Percentiles rank a stretch among this genome's conserved stretches.
These are phyloP conservation scores for Ajuga reptans DNA, from an alignment of 305 asterid species.

Conservation along the genomic window DNA sequence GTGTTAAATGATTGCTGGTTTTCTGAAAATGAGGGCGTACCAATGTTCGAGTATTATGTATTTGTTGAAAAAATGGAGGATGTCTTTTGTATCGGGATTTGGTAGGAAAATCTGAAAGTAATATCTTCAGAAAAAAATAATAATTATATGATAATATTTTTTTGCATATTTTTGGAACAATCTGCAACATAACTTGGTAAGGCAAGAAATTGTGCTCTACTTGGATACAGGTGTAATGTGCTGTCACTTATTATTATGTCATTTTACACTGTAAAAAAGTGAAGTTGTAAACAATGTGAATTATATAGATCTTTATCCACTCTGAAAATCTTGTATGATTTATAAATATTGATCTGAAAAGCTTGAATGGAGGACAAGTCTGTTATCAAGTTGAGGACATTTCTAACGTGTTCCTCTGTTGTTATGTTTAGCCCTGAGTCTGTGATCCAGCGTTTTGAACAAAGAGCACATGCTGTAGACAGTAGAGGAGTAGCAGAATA, in stretches of 20 bases:
- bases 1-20: background rate
- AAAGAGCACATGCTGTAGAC: constrained; percentile 80
- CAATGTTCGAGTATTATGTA: background rate
- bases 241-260: background rate
- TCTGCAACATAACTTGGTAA: background rate
- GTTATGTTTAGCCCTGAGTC: constrained; percentile 61
- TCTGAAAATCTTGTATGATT: background rate
- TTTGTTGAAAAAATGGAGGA: background rate
- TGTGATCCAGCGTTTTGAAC: constrained; percentile 90
- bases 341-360: background rate
- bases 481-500: constrained; percentile 90
- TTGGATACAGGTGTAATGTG: background rate
- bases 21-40: too few species aligned
- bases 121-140: background rate
- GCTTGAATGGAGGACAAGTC: background rate
- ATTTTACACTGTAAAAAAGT: background rate
- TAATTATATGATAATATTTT: background rate
- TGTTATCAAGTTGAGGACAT: background rate
- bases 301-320: background rate
- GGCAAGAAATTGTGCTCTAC: background rate
- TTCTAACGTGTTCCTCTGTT: constrained; percentile 26
- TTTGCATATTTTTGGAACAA: background rate
- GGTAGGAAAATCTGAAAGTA: background rate
- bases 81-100: background rate
- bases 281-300: background rate